Conservation (phyloP, 2,329 filamentous ascomycete species). For the Aureobasidium zeae region DNA sequence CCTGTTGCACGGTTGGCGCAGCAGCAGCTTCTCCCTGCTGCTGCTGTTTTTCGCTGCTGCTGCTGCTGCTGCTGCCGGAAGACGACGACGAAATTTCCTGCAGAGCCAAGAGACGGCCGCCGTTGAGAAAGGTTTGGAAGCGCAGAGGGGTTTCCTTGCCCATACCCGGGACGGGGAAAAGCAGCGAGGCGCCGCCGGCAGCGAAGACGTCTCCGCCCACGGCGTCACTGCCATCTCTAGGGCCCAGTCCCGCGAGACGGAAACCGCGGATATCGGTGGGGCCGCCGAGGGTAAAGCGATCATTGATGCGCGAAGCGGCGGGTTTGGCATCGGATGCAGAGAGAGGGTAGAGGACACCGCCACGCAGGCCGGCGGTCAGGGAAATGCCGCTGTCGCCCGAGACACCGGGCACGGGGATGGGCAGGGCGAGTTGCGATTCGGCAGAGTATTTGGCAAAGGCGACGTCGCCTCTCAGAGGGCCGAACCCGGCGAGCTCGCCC, state of each 20-base stretch:
- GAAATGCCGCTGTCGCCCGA: conserved; percentile 65
- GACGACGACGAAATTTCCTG: conserved; percentile 38
- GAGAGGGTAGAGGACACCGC: conserved; percentile 76
- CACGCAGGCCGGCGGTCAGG: conserved; percentile 70
- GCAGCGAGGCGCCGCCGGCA: conserved; percentile 75
- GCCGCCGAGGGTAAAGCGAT: conserved; percentile 89
- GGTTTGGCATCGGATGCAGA: conserved; percentile 46
- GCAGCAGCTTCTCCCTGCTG: no score
- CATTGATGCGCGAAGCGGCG: conserved; percentile 71
- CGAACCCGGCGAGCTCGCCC: conserved; percentile 79
- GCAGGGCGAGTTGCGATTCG: conserved; percentile 67
- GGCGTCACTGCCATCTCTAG: conserved; percentile 74
- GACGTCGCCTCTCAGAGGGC: conserved; percentile 76
- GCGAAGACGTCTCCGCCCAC: conserved; percentile 89
- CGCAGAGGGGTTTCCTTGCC: conserved; percentile 77
- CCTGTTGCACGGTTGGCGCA: conserved; percentile 46
- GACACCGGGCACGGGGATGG: conserved; percentile 62
- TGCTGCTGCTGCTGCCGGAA: conserved; percentile 38
- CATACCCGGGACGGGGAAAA: conserved; percentile 73
- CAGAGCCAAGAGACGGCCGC: conserved; percentile 72
- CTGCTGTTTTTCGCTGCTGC: no score
- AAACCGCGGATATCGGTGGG: conserved; percentile 94
- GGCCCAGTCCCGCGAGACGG: conserved; percentile 77
- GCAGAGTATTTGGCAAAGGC: conserved; percentile 90
- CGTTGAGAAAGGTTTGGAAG: conserved; percentile 85